These are phyloP conservation scores for Ceratocystis ficicola DNA, from an alignment of 2,329 filamentous ascomycete species.

Conservation along the genomic window DNA sequence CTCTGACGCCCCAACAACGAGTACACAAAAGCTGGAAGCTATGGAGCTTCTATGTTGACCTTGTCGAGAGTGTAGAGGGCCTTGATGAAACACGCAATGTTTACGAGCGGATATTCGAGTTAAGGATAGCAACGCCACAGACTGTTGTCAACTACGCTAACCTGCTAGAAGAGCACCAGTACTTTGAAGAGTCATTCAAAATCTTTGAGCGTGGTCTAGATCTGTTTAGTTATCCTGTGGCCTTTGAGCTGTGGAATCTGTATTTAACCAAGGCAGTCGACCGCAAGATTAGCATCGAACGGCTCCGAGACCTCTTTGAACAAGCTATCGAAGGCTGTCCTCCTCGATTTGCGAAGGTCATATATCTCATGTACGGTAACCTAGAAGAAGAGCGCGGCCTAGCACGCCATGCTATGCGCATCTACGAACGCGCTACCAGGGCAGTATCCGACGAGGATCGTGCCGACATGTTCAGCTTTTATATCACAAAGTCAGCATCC, in stretches of 20 bases:
- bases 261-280: constrained; percentile 97
- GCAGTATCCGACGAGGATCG: constrained; percentile 91
- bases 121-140: constrained; percentile 93
- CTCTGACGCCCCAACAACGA: constrained; percentile 80
- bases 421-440: constrained; percentile 92
- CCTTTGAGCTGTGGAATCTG: constrained; percentile 96
- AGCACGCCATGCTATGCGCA: constrained; percentile 93
- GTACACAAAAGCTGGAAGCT: constrained; percentile 99
- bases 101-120: constrained; percentile 95
- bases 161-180: constrained; percentile 82
- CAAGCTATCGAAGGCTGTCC: constrained; percentile 92
- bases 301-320: constrained; percentile 88
- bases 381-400: constrained; percentile 91
- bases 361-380: constrained; percentile 97
- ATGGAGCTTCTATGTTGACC: constrained; percentile 98
- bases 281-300: constrained; percentile 88
- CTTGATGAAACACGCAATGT: constrained; percentile 86
- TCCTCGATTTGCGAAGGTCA: constrained; percentile 85
- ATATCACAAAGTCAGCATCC: constrained; percentile 95
- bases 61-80: constrained; percentile 86
- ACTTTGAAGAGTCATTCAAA: constrained; percentile 97
- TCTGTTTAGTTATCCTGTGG: constrained; percentile 96
- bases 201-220: constrained; percentile 91
- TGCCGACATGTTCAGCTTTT: constrained; percentile 97
- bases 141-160: constrained; percentile 98